Percentiles rank a stretch among this genome's conserved stretches.
Evolutionary conservation across 345 rosid genomes (phyloP).

Genomic region (Anacardium occidentale): DNA sequence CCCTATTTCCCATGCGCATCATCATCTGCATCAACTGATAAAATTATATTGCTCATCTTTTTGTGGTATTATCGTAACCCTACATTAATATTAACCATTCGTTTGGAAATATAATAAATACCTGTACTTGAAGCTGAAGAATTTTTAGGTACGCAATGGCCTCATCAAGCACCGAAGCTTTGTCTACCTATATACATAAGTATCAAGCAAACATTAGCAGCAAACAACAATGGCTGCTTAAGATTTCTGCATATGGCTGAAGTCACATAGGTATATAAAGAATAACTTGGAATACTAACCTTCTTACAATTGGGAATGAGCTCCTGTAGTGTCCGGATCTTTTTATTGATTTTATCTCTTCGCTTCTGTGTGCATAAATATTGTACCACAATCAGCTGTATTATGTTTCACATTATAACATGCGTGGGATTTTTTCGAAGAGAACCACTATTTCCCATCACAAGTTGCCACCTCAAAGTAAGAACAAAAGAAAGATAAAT

Average conservation of each 20-base stretch:
- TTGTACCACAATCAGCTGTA: conserved; percentile 1
- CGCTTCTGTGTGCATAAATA: conserved; percentile 39
- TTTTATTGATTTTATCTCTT: conserved; percentile 61
- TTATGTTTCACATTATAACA: background rate
- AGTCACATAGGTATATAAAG: background rate
- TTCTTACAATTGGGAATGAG: conserved; percentile 71
- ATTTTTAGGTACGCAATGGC: conserved; percentile 62
- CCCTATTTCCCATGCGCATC: conserved; percentile 50
- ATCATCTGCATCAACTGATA: conserved; percentile 43
- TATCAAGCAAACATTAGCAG: conserved; percentile 4
- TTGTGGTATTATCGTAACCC: too few species aligned
- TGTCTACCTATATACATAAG: conserved; percentile 46
- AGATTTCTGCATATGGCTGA: too few species aligned
- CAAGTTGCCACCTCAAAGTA: too few species aligned
- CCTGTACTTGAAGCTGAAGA: conserved; percentile 85
- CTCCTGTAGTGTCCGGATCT: conserved; percentile 58
- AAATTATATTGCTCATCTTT: background rate
- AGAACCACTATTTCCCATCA: too few species aligned
- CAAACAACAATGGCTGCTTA: background rate
- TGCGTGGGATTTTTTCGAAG: too few species aligned
- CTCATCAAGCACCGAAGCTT: conserved; percentile 63
- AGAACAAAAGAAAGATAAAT: too few species aligned
- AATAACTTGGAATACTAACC: conserved; percentile 32
- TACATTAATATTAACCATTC: too few species aligned
- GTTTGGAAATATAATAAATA: conserved; percentile 11